A percentile compares a stretch with the other conserved stretches of the same genome.
Evolutionary conservation across 306 rosid genomes (phyloP).

Genomic region (Quercus cerris): DNA sequence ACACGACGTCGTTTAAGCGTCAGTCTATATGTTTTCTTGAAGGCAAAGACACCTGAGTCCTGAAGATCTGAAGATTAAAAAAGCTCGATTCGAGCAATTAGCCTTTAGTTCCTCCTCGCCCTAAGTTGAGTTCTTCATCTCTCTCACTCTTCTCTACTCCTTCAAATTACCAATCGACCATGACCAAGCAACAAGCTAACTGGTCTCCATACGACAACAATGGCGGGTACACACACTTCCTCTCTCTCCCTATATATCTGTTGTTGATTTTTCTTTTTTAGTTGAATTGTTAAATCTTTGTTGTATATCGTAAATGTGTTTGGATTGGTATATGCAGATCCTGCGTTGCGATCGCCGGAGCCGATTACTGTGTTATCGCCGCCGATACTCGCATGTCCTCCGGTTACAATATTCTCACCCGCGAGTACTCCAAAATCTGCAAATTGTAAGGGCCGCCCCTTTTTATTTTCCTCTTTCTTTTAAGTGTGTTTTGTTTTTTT

Average conservation of each 20-base stretch:
- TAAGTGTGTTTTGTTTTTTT: background rate
- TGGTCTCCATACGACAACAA: constrained; percentile 98
- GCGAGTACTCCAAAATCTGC: constrained; percentile 86
- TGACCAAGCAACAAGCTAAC: constrained; percentile 79
- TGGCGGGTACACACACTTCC: constrained; percentile 63
- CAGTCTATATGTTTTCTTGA: constrained; percentile 31
- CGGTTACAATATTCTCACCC: constrained; percentile 90
- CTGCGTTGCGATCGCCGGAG: constrained; percentile 93
- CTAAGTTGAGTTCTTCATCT: background rate
- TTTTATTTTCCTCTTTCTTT: background rate
- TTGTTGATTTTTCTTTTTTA: background rate
- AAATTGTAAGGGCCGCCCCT: constrained; percentile 39
- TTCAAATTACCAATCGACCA: constrained; percentile 17
- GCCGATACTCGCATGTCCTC: constrained; percentile 97
- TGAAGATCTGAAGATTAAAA: constrained; percentile 27
- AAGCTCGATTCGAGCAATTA: background rate
- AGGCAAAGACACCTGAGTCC: constrained; percentile 40
- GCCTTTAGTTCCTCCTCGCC: background rate
- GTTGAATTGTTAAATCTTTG: background rate
- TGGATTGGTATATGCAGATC: constrained; percentile 42
- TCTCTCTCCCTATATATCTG: background rate
- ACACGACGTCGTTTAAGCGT: constrained; percentile 10
- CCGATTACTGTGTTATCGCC: constrained; percentile 86
- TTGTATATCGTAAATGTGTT: background rate
- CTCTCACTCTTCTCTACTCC: constrained; percentile 4